These are phyloP conservation scores for Pseudopyrenochaeta lycopersici DNA, from an alignment of 2,329 filamentous ascomycete species.

Conservation along the genomic window DNA sequence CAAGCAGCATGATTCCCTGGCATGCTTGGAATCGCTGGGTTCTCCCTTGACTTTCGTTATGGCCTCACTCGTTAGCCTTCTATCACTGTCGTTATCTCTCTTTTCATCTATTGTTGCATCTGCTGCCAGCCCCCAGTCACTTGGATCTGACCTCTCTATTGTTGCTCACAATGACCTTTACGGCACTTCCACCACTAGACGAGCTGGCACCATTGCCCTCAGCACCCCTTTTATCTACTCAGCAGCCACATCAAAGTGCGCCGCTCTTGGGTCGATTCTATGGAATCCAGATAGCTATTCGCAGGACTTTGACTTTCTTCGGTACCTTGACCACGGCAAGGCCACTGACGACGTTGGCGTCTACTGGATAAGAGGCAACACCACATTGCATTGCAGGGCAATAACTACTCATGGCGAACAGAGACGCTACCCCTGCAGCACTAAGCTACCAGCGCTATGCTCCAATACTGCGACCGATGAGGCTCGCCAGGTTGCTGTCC, in stretches of 20 bases:
- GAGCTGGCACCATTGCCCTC: constrained; percentile 26
- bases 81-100: constrained; percentile 9
- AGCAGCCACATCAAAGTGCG: constrained; percentile 23
- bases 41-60: constrained; percentile 1
- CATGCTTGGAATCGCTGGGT: neutral
- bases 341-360: constrained; percentile 11
- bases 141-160: constrained; percentile 40
- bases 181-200: constrained; percentile 29
- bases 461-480: constrained; percentile 28
- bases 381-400: constrained; percentile 23
- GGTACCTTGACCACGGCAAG: constrained; percentile 28
- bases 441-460: constrained; percentile 32
- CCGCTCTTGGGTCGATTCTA: constrained; percentile 28
- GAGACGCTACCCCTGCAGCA: constrained; percentile 25
- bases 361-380: constrained; percentile 29
- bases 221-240: constrained; percentile 16
- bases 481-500: constrained; percentile 26
- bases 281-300: constrained; percentile 23
- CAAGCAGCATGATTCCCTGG: neutral
- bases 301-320: constrained; percentile 23
- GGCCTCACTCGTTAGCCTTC: constrained; percentile 17
- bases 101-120: constrained; percentile 16
- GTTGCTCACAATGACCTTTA: constrained; percentile 41
- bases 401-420: constrained; percentile 27
- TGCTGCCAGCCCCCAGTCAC: constrained; percentile 28